Evolutionary conservation across 331 rosid genomes (phyloP).

Genomic region (Cydonia oblonga): DNA sequence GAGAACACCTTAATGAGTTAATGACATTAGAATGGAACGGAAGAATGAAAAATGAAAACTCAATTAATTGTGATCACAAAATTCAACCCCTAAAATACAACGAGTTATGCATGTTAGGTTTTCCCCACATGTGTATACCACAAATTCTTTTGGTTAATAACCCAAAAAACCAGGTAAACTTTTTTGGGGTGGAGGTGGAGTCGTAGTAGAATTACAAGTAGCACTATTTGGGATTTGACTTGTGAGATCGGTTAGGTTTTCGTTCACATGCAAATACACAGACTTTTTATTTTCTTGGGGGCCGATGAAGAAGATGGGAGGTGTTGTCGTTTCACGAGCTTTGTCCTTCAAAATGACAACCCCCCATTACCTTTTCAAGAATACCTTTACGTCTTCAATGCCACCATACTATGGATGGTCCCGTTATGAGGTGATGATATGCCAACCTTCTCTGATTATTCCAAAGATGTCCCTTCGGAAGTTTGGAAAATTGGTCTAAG

Average conservation of each 20-base stretch:
- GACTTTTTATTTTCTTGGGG: neutral
- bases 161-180: neutral
- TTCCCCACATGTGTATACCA: neutral
- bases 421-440: constrained; percentile 13
- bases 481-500: neutral
- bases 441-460: neutral
- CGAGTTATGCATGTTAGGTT: neutral
- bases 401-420: constrained; percentile 8
- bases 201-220: neutral
- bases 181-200: neutral
- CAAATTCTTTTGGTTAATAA: neutral
- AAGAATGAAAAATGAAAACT: neutral
- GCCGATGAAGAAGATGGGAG: constrained; percentile 8
- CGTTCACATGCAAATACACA: constrained; percentile 41
- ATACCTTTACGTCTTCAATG: constrained; percentile 40
- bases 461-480: neutral
- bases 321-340: constrained; percentile 24
- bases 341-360: constrained; percentile 3
- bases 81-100: neutral
- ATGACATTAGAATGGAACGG: neutral
- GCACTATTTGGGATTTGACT: constrained; percentile 15
- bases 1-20: no score
- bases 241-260: constrained; percentile 25
- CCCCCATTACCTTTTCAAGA: constrained; percentile 18
- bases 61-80: neutral